These are phyloP conservation scores for Acer saccharum DNA, from an alignment of 345 rosid genomes.

Conservation along the genomic window DNA sequence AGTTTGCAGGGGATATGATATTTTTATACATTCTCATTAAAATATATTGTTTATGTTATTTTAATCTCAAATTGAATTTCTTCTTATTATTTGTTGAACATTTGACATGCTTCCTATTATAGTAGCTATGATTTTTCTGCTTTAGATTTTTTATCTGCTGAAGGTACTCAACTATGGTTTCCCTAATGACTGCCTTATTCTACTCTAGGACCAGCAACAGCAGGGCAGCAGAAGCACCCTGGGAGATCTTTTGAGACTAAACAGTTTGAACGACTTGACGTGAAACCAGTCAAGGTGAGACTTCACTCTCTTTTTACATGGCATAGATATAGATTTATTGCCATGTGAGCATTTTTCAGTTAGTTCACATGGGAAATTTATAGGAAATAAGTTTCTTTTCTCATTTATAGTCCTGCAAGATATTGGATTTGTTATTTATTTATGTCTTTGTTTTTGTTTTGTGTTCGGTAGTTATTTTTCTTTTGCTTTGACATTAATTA, in stretches of 20 bases:
- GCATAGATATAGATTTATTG: background rate
- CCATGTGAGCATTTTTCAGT: background rate
- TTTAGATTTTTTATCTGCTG: background rate
- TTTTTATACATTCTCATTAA: background rate
- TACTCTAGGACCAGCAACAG: conserved; percentile 41
- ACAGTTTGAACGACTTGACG: conserved; percentile 55
- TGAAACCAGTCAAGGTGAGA: conserved; percentile 54
- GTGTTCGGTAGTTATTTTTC: background rate
- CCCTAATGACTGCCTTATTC: conserved; percentile 16
- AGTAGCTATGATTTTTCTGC: background rate
- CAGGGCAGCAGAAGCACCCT: conserved; percentile 49
- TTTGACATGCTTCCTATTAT: background rate
- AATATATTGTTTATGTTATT: background rate
- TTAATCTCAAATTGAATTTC: background rate
- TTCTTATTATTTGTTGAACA: background rate
- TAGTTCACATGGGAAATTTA: background rate
- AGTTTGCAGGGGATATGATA: background rate
- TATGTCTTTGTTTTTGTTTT: background rate
- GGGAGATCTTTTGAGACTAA: conserved; percentile 53
- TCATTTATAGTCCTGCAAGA: background rate
- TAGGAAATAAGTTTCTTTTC: background rate
- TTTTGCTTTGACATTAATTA: background rate
- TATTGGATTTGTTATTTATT: background rate
- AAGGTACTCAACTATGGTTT: background rate
- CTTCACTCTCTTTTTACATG: conserved; percentile 9